Evolutionary conservation across 225 moss, liverwort and hornwort genomes (phyloP), one percentile per base, ranked within the genome.

Genomic region (Neckera pumila): DNA sequence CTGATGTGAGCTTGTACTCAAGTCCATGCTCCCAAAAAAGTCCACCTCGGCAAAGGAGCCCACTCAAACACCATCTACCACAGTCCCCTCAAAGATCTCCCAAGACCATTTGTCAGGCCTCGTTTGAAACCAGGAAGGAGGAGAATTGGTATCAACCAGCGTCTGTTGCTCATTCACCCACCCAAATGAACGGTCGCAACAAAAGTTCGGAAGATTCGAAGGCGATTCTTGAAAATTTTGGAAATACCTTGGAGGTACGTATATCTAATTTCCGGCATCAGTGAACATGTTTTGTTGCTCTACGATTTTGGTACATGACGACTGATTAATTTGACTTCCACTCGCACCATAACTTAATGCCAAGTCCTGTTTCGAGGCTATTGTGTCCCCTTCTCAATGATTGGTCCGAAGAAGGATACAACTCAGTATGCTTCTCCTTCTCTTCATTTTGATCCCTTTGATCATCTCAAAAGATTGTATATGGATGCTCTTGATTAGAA

Each of bases 231-330:
- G 90, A 93, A 79, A 88, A 82, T 43, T 89, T 96, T 69, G 93
- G 92, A 67, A 91, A 85, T 86, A 94, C 95, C 33, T 79, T 97
- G 51, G 90, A 96, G 96, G 97, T 97, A 89, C 60, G 53, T 81
- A 28, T 23, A 66, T 51, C 53, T n/a, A 28, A 53, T n/a, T 80
- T 87, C 54, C 57, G 38, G 47, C 76, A 33, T 71, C 15, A 43
- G 19, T 70, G 11, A 84, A 54, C 4, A 47, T 47, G 76, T 47
- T 77, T 21, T 54, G 22, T 36, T 36, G 77, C 34, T 77, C 77
- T 77, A 36, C 22, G 22, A 53, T 54, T 54, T 54, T 3, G 14
- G 23, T 23, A 23, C 51, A 36, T 53, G 22, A 36, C 21, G 1
- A 22, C 6, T 69, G 38, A 38, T 69, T 23, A 31, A 75, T 49